Conservation (phyloP, 2,329 filamentous ascomycete genomes). For the Verticillium isaacii region DNA sequence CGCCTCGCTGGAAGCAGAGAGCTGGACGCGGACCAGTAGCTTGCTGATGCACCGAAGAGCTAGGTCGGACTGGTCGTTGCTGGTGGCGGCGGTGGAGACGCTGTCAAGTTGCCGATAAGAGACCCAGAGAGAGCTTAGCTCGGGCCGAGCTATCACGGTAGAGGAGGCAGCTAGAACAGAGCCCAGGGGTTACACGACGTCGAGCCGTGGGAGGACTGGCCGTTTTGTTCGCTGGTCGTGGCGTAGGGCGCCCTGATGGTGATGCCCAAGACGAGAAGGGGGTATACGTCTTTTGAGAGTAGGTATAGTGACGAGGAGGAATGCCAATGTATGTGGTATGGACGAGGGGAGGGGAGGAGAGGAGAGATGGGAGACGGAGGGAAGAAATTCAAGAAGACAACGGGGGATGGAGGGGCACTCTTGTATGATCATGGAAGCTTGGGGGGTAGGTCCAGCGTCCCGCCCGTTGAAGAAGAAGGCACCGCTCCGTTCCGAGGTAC, state of each 20-base stretch:
- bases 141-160: not conserved
- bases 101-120: not conserved
- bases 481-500: not conserved
- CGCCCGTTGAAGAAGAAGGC: not conserved
- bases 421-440: constrained; percentile 2
- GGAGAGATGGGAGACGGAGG: constrained; percentile 3
- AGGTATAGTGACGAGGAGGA: not conserved
- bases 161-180: not conserved
- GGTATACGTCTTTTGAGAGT: not conserved
- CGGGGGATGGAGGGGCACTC: constrained; percentile 10
- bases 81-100: not conserved
- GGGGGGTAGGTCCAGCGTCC: not conserved
- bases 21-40: not conserved
- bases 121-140: not conserved
- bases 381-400: constrained; percentile 5
- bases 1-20: not conserved
- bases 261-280: not conserved
- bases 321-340: not conserved
- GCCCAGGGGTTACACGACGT: not conserved
- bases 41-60: not conserved
- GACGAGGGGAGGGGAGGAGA: constrained; percentile 2
- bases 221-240: not conserved
- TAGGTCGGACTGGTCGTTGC: not conserved
- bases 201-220: not conserved
- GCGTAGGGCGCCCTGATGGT: not conserved